phyloP scores from a whole-genome alignment of 2,329 filamentous ascomycete species.

The Venturia carpophila region DNA sequence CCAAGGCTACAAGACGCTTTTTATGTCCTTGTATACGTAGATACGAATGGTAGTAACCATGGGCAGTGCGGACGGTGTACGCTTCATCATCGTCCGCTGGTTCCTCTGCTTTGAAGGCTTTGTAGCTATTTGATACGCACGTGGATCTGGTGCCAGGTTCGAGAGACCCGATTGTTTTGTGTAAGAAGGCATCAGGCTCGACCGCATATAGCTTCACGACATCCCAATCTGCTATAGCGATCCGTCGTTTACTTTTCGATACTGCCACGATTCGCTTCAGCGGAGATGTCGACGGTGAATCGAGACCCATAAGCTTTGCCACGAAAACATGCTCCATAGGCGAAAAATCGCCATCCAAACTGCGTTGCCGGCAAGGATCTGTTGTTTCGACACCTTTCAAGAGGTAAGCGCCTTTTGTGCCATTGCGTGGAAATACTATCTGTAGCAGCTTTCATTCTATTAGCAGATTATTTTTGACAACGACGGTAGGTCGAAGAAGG shows the following conservation, averaged over 20 bases:
- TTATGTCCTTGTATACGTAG: slow-evolving; percentile 7
- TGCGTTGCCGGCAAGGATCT: slow-evolving; percentile 1
- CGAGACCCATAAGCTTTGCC: slow-evolving; percentile 10
- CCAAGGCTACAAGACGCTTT: slow-evolving; percentile 16
- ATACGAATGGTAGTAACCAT: slow-evolving; percentile 17
- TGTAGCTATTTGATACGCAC: background rate
- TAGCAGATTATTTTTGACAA: background rate
- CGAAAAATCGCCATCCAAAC: background rate
- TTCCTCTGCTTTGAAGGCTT: slow-evolving; percentile 14
- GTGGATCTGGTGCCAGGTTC: background rate
- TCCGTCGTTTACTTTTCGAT: slow-evolving; percentile 1
- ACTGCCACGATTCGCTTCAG: slow-evolving; percentile 4
- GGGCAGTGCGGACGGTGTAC: slow-evolving; percentile 9
- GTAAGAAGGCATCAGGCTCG: slow-evolving; percentile 15
- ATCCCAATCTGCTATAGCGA: slow-evolving; percentile 18
- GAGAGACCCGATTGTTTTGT: slow-evolving; percentile 4
- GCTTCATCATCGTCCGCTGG: slow-evolving; percentile 10
- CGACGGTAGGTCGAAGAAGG: background rate
- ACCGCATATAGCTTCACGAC: slow-evolving; percentile 8
- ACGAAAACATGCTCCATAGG: slow-evolving; percentile 15
- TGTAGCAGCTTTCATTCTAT: background rate
- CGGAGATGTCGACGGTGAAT: background rate
- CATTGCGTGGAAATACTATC: slow-evolving; percentile 1
- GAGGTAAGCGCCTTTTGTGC: background rate
- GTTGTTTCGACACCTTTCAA: slow-evolving; percentile 10